These are phyloP conservation scores for Torulaspora gathmanii DNA, from an alignment of 805 yeast species.

Conservation along the genomic window DNA sequence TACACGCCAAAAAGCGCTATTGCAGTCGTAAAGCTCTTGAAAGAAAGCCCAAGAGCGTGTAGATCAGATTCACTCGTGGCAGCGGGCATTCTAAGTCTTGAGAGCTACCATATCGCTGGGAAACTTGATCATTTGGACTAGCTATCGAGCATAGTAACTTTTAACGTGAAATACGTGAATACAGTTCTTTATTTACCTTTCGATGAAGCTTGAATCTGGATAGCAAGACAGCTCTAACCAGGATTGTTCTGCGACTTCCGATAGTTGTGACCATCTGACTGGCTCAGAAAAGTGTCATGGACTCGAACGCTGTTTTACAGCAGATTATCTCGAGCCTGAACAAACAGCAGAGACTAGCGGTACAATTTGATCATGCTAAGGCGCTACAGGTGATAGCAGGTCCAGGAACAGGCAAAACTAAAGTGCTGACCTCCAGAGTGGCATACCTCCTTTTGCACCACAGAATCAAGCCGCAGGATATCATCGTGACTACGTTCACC, in stretches of 20 bases:
- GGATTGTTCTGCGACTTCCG: not conserved
- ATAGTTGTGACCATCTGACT: not conserved
- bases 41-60: too few species aligned
- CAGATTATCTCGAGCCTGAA: slow-evolving; percentile 31
- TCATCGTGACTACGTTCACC: slow-evolving; percentile 89
- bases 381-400: slow-evolving; percentile 56
- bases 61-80: too few species aligned
- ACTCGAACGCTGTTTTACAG: slow-evolving; percentile 6
- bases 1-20: too few species aligned
- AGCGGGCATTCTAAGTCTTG: not conserved
- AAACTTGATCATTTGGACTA: not conserved
- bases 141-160: not conserved
- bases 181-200: not conserved
- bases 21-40: too few species aligned
- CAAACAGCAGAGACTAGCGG: slow-evolving; percentile 44
- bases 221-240: not conserved
- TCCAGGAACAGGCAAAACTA: slow-evolving; percentile 76
- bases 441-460: slow-evolving; percentile 56
- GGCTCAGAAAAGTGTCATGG: slow-evolving; percentile 8
- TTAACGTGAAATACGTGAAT: not conserved
- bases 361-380: slow-evolving; percentile 37
- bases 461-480: slow-evolving; percentile 51
- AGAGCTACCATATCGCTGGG: not conserved
- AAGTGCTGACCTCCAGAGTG: slow-evolving; percentile 73
- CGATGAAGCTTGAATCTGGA: not conserved